Evolutionary conservation across 352 stramenopile species (phyloP), one percentile per base, ranked within the genome.

Genomic region (Achlya hypogyna): DNA sequence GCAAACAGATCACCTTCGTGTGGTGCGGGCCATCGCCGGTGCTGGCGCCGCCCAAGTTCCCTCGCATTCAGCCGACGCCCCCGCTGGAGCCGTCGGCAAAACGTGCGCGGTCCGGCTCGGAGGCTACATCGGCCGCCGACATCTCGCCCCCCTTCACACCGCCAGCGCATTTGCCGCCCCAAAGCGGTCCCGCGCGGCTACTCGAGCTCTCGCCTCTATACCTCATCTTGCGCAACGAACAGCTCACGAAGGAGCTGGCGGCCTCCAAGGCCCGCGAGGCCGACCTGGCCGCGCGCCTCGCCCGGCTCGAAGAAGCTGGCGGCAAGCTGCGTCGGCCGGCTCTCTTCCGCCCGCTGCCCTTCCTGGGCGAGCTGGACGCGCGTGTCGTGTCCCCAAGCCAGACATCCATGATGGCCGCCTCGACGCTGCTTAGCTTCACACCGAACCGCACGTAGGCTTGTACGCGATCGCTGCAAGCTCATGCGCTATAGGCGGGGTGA

Each of bases 371-470:
- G 25, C 31, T 56, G 3, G 49, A 56, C 31, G 31, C 31, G 49
- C 31, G 31, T 20, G 49, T 12, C 25, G 25, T n/a, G 31, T 38
- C 49, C 12, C 49, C 49, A 10, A 56, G 10, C 2, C 49, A 56
- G 10, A 56, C 25, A 20, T 56, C 49, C 10, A 12, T 56, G 10
- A 56, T 56, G 49, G 49, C 49, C 25, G 49, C 49, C 12, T 56
- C 49, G 49, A 56, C 49, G 49, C 31, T 56, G 49, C 49, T 56
- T 10, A 56, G 25, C 31, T 56, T 56, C 25, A 56, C 49, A n/a
- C 49, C 49, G 31, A 49, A 49, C 22, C 42, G 22, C 18, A 22
- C 22, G 42, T 49, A 49, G 18, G 22, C 42, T n/a, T n/a, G n/a
- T n/a, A n/a, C n/a, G n/a, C n/a, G n/a, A n/a, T n/a, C n/a, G n/a